Base-by-base conservation (phyloP, 108 stramenopile species). In the Nannochloropsis salina region DNA sequence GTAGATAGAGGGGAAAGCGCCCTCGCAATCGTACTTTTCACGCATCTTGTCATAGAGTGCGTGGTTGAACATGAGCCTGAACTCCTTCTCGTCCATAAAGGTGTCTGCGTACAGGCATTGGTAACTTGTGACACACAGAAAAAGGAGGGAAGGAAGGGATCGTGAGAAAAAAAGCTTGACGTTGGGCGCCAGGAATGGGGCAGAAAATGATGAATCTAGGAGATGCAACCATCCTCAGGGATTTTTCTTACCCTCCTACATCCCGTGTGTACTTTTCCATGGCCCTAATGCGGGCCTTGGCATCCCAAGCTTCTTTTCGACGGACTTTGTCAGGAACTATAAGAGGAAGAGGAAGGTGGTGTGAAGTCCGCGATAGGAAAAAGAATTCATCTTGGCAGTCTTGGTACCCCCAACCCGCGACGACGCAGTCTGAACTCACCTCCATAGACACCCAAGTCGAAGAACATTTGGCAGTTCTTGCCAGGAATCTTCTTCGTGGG, bases 361-460 rank as follows among this genome's bases (percentile, higher is more conserved):
- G 20, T 1, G 20, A 79, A n/a, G n/a, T n/a, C 20, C 20, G 31
- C 31, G 31, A 31, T 31, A 31, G 31, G 31, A 31, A 31, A 31
- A 1, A 31, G 31, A 31, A 31, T 31, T 31, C 31, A 31, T 31
- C 31, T 31, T 31, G 31, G 31, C 31, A 31, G 1, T 31, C 31
- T 31, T 31, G 31, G 31, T 31, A 31, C 31, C 31, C 31, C 1
- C n/a, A 79, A n/a, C 20, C 74, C 20, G 74, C n/a, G n/a, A 79
- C 74, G n/a, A 41, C 86, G 84, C 22, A 92, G 86, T 82, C 81
- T 79, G 20, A 87, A 80, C 42, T 92, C 92, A 5, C 91, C 82
- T 12, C 92, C 92, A 80, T 93, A 93, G 8, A 86, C 92, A 9
- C 93, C 93, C 42, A 93, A 42, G 81, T 93, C 93, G 42, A 93